Conservation (phyloP, 2,329 filamentous ascomycete species). For the Paraphaeosphaeria sporulosa region DNA sequence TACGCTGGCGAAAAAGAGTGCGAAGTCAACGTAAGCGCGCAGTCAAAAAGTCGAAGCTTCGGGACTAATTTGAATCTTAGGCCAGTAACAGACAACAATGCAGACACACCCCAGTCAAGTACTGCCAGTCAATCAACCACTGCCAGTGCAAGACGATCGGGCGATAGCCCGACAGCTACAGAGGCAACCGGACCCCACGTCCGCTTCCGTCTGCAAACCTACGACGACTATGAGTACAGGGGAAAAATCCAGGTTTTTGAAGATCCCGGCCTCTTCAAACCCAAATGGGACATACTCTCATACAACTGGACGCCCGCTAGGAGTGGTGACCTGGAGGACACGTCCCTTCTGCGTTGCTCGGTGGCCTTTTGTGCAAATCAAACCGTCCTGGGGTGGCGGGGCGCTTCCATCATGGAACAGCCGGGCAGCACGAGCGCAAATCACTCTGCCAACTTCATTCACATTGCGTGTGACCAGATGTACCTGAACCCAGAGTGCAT, state of each 20-base stretch:
- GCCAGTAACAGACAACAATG: not conserved
- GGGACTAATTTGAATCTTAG: not conserved
- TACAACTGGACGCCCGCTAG: not conserved
- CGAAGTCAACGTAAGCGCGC: not conserved
- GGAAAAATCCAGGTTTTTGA: not conserved
- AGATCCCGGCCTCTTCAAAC: not conserved
- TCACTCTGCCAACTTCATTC: not conserved
- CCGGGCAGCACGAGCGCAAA: not conserved
- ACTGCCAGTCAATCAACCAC: too few relatives aligned
- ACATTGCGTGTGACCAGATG: constrained; percentile 2
- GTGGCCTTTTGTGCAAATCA: not conserved
- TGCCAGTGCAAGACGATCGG: too few relatives aligned
- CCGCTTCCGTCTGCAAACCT: constrained; percentile 4
- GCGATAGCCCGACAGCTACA: not conserved
- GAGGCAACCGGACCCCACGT: not conserved
- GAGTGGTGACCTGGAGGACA: not conserved
- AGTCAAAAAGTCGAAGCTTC: not conserved
- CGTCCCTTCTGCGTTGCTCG: not conserved
- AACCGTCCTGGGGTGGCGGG: not conserved
- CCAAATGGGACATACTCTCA: not conserved
- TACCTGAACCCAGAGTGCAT: not conserved
- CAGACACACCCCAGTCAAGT: not conserved
- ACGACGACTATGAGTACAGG: not conserved
- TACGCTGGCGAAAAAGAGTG: not conserved
- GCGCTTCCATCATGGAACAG: not conserved